Percentiles rank a stretch among this genome's conserved stretches.
Conservation (phyloP, 2,329 filamentous ascomycete species). For the Neonectria hederae region DNA sequence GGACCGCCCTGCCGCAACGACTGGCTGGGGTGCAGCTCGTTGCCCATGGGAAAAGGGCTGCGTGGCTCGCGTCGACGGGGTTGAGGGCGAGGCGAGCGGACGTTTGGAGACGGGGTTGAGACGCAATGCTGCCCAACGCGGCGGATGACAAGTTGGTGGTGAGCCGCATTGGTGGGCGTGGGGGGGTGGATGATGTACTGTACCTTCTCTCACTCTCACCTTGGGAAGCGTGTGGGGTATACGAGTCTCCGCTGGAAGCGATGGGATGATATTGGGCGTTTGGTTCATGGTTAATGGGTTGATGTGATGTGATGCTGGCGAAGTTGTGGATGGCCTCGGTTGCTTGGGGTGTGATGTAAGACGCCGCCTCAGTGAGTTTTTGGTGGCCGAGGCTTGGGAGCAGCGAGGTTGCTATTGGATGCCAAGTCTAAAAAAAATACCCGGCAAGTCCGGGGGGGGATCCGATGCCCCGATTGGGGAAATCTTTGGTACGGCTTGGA, state of each 20-base stretch:
- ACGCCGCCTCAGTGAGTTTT: background rate
- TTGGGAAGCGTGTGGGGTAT: conserved; percentile 4
- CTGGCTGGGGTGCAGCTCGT: conserved; percentile 18
- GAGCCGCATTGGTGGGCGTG: conserved; percentile 21
- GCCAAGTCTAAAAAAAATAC: background rate
- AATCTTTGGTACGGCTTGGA: background rate
- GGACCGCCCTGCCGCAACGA: conserved; percentile 20
- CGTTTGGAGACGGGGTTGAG: conserved; percentile 14
- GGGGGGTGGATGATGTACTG: background rate
- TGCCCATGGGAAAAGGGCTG: conserved; percentile 5
- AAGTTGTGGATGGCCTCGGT: conserved; percentile 16
- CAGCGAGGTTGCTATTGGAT: background rate
- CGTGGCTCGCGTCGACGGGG: conserved; percentile 13
- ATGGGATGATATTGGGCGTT: background rate
- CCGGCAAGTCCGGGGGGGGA: conserved; percentile 7
- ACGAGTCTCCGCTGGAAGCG: background rate
- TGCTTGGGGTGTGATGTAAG: conserved; percentile 7
- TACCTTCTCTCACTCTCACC: background rate
- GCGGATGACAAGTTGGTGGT: conserved; percentile 26
- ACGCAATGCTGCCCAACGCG: conserved; percentile 42
- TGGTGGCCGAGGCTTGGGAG: background rate
- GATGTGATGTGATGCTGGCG: background rate
- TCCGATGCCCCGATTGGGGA: conserved; percentile 8
- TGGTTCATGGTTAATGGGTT: background rate
- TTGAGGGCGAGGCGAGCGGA: conserved; percentile 9